Evolutionary conservation across 805 yeast genomes (phyloP).

Genomic region (Monosporozyma servazzii): DNA sequence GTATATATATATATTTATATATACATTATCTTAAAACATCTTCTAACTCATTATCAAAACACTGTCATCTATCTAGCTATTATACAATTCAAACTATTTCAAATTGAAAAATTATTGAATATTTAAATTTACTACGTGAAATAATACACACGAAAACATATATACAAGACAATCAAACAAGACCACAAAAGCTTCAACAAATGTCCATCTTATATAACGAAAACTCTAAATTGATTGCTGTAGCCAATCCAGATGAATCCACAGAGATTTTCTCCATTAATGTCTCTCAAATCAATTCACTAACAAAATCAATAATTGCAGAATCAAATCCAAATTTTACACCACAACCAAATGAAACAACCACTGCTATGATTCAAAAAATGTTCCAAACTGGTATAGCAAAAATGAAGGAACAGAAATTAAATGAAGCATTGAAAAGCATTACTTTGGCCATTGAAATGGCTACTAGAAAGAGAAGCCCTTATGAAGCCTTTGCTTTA

Average conservation of each 20-base stretch:
- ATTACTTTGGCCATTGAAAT: slow-evolving; percentile 59
- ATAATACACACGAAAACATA: not conserved
- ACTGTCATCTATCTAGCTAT: not conserved
- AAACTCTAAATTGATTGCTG: slow-evolving; percentile 20
- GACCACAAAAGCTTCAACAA: not conserved
- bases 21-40: not conserved
- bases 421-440: slow-evolving; percentile 53
- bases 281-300: slow-evolving; percentile 29
- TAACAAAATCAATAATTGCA: slow-evolving; percentile 27
- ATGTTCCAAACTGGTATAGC: slow-evolving; percentile 54
- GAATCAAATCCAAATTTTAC: slow-evolving; percentile 44
- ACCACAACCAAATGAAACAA: slow-evolving; percentile 43
- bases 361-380: slow-evolving; percentile 49
- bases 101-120: not conserved
- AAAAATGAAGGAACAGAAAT: slow-evolving; percentile 45
- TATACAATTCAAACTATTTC: not conserved
- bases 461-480: slow-evolving; percentile 51
- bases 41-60: not conserved
- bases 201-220: slow-evolving; percentile 19
- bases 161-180: not conserved
- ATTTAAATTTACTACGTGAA: not conserved
- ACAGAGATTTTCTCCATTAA: slow-evolving; percentile 13
- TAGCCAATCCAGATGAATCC: slow-evolving; percentile 6
- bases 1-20: not conserved
- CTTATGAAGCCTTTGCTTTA: slow-evolving; percentile 65